Evolutionary conservation across 139 green algal genomes (phyloP).

Genomic region (Raphidocelis subcapitata): DNA sequence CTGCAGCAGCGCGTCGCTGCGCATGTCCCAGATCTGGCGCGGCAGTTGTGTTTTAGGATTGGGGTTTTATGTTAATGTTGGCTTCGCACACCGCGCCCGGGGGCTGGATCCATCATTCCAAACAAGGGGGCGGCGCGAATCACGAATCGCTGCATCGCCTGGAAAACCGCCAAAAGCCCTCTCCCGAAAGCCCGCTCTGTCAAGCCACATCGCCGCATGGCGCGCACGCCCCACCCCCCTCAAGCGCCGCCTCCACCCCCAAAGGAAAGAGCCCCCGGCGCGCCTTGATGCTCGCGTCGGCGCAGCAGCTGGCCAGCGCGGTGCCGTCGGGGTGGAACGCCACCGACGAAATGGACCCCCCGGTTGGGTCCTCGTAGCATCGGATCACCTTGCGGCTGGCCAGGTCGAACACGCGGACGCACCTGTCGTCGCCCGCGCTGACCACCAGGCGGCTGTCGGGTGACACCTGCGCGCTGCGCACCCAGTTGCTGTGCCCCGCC

Average conservation of each 20-base stretch:
- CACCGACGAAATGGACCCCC: conserved; percentile 54
- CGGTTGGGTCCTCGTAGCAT: conserved; percentile 64
- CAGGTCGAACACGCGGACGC: conserved; percentile 83
- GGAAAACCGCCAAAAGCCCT: too few species aligned
- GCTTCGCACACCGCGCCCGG: not conserved
- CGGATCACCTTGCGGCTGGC: conserved; percentile 54
- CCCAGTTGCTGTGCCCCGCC: conserved; percentile 87
- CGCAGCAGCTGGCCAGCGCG: conserved; percentile 65
- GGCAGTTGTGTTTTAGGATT: too few species aligned
- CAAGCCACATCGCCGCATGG: too few species aligned
- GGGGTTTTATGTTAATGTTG: too few species aligned
- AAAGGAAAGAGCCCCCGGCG: too few species aligned
- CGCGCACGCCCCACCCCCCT: too few species aligned
- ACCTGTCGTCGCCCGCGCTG: conserved; percentile 83
- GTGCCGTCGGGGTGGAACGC: conserved; percentile 87
- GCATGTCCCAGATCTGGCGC: conserved; percentile 30
- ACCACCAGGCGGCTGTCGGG: conserved; percentile 77
- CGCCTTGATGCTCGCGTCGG: conserved; percentile 73
- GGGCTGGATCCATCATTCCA: too few species aligned
- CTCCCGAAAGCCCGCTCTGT: too few species aligned
- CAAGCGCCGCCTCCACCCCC: too few species aligned
- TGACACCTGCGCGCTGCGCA: conserved; percentile 69
- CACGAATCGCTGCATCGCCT: too few species aligned
- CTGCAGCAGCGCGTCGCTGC: conserved; percentile 65
- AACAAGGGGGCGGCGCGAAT: too few species aligned